phyloP scores from a whole-genome alignment of 306 rosid genomes.

The Quercus rubra region DNA sequence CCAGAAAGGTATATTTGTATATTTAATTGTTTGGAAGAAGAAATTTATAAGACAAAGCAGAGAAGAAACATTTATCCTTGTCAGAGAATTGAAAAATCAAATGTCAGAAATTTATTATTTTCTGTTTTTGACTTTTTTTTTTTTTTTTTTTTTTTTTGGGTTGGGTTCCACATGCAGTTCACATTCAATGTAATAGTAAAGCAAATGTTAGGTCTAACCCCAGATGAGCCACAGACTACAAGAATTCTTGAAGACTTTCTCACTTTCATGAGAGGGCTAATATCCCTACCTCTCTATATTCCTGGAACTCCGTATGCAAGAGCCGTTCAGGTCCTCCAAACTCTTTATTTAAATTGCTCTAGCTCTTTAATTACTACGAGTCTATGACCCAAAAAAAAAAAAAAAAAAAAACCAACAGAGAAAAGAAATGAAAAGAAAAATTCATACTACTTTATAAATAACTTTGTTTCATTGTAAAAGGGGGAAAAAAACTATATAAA shows the following conservation, averaged over 20 bases:
- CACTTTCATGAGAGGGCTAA: constrained; percentile 37
- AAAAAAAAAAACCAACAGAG: not conserved
- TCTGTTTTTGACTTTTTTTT: not conserved
- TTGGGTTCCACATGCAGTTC: constrained; percentile 22
- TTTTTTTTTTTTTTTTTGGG: not conserved
- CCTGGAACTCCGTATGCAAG: constrained; percentile 39
- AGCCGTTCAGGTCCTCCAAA: constrained; percentile 28
- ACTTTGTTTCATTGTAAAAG: not conserved
- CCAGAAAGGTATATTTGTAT: constrained; percentile 23
- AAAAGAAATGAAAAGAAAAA: not conserved
- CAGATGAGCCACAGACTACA: constrained; percentile 23
- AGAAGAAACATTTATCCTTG: not conserved
- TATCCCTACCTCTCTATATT: constrained; percentile 31
- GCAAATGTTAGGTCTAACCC: constrained; percentile 33
- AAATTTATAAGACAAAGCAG: not conserved
- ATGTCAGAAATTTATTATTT: not conserved
- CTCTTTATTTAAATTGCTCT: not conserved
- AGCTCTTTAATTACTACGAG: not conserved
- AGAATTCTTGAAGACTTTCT: constrained; percentile 33
- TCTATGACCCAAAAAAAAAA: not conserved
- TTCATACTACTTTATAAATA: not conserved
- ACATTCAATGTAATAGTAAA: constrained; percentile 37
- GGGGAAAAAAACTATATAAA: no score
- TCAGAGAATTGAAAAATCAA: not conserved
- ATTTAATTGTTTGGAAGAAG: not conserved